These are phyloP conservation scores for Daedaleopsis sinensis DNA, from an alignment of 768 basidiomycete genomes.

Conservation along the genomic window DNA sequence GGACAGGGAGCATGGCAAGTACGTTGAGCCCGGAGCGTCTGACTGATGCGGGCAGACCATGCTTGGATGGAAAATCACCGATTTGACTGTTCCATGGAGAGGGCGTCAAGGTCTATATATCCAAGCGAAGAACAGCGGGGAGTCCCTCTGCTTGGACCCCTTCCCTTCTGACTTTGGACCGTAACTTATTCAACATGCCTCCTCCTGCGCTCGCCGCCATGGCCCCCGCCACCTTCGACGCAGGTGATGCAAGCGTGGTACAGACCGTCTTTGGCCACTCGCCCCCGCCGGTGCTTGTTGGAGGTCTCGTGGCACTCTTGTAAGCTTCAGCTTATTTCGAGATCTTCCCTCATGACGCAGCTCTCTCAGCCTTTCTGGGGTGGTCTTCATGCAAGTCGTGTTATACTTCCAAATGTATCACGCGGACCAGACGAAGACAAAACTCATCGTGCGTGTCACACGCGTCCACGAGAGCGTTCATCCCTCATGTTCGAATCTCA, in stretches of 20 bases:
- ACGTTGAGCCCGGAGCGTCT: background rate
- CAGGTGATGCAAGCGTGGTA: background rate
- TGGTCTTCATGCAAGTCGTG: constrained; percentile 16
- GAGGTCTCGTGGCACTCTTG: constrained; percentile 13
- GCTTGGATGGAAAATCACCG: background rate
- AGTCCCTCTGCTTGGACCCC: background rate
- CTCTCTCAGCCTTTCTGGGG: constrained; percentile 16
- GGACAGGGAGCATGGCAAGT: background rate
- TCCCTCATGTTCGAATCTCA: background rate
- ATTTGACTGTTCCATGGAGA: background rate
- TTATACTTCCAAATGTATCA: constrained; percentile 13
- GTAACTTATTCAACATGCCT: background rate
- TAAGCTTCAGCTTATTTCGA: background rate
- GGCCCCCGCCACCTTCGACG: background rate
- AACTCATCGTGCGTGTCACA: constrained; percentile 7
- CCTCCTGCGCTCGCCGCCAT: background rate
- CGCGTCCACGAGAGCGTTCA: background rate
- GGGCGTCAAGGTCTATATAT: background rate
- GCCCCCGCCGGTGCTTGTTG: constrained; percentile 10
- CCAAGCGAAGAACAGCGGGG: background rate
- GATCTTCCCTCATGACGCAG: background rate
- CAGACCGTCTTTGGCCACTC: constrained; percentile 6
- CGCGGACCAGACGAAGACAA: constrained; percentile 1
- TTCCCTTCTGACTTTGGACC: background rate
- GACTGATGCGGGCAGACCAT: background rate